Evolutionary conservation across 176 grass and related monocot genomes (phyloP), one percentile per base, ranked within the genome.

Genomic region (Phragmites australis): DNA sequence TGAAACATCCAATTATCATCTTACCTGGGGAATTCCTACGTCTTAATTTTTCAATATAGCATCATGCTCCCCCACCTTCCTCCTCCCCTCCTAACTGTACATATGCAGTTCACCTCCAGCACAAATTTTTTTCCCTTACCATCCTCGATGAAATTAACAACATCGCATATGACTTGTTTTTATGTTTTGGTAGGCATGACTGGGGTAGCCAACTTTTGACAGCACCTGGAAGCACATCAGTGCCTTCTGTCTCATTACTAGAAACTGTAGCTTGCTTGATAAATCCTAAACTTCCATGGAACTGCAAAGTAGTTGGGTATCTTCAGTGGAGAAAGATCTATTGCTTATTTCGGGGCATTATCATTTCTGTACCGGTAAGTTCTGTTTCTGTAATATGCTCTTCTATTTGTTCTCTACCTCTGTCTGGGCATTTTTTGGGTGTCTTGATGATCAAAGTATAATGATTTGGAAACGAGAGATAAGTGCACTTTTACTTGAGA

Each of bases 271-370:
- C 81, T 81, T 95, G 92, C 69, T 95, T 99, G 85, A 83, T 93
- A 91, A 93, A 86, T 91, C 84, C 86, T 73, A 84, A 81, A 46
- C 82, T 94, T 74, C 92, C 90, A 26, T 99, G 96, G 96, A 85
- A 56, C 68, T 93, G 87, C 62, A 78, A 81, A 45, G 78, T 91
- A 79, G 84, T 88, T 62, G 87, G 44, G 23, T 91, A 83, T 87
- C 90, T 99, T 60, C 88, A 89, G 57, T 53, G 62, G 44, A 89
- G 84, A 82, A 94, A 89, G 65, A 83, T 95, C 32, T 88, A 94
- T 85, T 84, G 58, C 77, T 85, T 95, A 81, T 91, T 99, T 71
- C 88, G 90, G 14, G 88, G 81, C 34, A 93, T 99, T 68, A 80
- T 99, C 75, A 67, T 89, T 57, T 67, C 83, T 53, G 75, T 81